Conservation (phyloP, 1,284 basidiomycete genomes). For the Gomphus bonarii region DNA sequence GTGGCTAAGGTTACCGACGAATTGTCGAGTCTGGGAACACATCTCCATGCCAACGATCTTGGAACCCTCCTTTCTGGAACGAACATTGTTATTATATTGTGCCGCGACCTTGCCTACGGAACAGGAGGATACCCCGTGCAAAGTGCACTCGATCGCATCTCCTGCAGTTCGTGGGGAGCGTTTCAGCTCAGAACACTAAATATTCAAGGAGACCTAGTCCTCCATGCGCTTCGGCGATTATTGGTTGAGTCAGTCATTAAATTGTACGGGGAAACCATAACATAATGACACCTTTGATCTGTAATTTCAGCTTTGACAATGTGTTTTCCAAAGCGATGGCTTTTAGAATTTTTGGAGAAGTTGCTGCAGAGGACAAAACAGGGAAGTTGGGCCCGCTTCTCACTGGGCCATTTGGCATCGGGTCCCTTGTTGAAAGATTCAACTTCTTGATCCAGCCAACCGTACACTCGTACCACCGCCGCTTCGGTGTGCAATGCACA, state of each 20-base stretch:
- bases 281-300: background rate
- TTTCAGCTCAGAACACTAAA: background rate
- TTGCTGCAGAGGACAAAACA: background rate
- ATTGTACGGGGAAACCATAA: background rate
- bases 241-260: background rate
- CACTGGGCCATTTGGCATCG: background rate
- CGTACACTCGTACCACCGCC: background rate
- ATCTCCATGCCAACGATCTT: background rate
- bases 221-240: background rate
- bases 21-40: background rate
- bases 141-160: conserved; percentile 5
- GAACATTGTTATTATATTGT: background rate
- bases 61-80: background rate
- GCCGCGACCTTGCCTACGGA: conserved; percentile 1
- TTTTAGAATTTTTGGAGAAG: background rate
- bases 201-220: background rate
- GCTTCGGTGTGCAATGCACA: background rate
- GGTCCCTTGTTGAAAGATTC: background rate
- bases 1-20: background rate
- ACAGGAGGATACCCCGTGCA: conserved; percentile 1
- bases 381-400: background rate
- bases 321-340: conserved; percentile 3
- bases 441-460: background rate
- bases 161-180: background rate
- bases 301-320: conserved; percentile 2